These are phyloP conservation scores for Claviceps arundinis DNA, from an alignment of 2,329 filamentous ascomycete species.

Conservation along the genomic window DNA sequence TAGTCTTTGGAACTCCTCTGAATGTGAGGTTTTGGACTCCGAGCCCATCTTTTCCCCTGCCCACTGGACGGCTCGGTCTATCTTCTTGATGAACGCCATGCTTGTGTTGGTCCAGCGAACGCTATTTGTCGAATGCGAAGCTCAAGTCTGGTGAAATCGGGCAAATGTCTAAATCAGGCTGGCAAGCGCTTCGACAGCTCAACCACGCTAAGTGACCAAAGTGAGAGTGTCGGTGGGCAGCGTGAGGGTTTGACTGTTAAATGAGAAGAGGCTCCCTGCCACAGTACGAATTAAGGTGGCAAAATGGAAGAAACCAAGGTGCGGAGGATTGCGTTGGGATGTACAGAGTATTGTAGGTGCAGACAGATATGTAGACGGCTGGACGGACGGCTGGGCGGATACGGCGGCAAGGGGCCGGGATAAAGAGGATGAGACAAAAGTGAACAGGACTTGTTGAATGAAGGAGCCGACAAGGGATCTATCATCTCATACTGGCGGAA, in stretches of 20 bases:
- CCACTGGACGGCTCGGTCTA: conserved; percentile 96
- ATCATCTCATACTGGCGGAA: not conserved
- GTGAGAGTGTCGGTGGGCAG: not conserved
- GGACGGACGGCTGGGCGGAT: not conserved
- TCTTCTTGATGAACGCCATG: conserved; percentile 63
- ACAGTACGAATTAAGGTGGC: conserved; percentile 1
- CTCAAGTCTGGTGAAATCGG: no score
- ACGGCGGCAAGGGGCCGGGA: conserved; percentile 3
- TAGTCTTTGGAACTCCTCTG: conserved; percentile 81
- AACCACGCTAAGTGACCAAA: not conserved
- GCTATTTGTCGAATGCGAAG: not conserved
- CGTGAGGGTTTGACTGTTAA: not conserved
- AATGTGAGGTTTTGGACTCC: conserved; percentile 73
- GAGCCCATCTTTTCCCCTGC: conserved; percentile 91
- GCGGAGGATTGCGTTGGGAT: conserved; percentile 1
- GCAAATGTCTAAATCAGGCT: not conserved
- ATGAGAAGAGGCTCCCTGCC: not conserved
- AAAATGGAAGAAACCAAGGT: not conserved
- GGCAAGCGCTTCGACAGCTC: not conserved
- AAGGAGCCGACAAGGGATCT: not conserved
- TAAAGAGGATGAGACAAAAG: not conserved
- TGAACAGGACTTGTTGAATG: not conserved
- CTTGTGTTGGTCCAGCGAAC: conserved; percentile 3
- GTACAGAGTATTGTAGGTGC: not conserved
- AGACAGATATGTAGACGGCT: no score